Evolutionary conservation across 495 filamentous ascomycete species (phyloP).

Genomic region (Parachaetomium inaequale): DNA sequence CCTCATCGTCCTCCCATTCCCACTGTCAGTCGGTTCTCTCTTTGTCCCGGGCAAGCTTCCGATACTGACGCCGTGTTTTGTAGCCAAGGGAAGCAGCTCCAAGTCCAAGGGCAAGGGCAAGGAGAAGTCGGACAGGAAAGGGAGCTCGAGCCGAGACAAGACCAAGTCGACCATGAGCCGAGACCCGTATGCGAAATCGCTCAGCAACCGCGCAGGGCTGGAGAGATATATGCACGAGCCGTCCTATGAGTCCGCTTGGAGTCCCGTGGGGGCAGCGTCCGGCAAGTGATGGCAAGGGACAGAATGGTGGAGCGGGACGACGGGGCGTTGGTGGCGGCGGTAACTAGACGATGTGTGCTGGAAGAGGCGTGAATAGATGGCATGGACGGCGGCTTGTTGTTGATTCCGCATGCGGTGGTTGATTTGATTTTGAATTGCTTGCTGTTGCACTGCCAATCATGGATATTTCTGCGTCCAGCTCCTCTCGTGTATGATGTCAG

Average conservation of each 20-base stretch:
- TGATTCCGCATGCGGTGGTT: background rate
- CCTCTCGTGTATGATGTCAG: background rate
- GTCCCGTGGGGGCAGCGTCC: background rate
- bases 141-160: background rate
- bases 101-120: slow-evolving; percentile 11
- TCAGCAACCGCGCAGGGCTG: slow-evolving; percentile 8
- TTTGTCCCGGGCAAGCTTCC: background rate
- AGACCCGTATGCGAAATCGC: background rate
- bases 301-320: background rate
- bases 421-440: background rate
- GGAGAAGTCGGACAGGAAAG: background rate
- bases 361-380: background rate
- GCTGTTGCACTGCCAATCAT: background rate
- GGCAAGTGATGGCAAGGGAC: background rate
- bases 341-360: background rate
- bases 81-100: slow-evolving; percentile 10
- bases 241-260: background rate
- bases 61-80: background rate
- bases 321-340: background rate
- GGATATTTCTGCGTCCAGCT: background rate
- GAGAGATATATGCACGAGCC: slow-evolving; percentile 7
- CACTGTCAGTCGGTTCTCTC: background rate
- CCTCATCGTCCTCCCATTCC: background rate
- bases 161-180: background rate
- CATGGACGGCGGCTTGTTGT: background rate